These are phyloP conservation scores for Galerina sulciceps DNA, from an alignment of 768 basidiomycete genomes.

Conservation along the genomic window DNA sequence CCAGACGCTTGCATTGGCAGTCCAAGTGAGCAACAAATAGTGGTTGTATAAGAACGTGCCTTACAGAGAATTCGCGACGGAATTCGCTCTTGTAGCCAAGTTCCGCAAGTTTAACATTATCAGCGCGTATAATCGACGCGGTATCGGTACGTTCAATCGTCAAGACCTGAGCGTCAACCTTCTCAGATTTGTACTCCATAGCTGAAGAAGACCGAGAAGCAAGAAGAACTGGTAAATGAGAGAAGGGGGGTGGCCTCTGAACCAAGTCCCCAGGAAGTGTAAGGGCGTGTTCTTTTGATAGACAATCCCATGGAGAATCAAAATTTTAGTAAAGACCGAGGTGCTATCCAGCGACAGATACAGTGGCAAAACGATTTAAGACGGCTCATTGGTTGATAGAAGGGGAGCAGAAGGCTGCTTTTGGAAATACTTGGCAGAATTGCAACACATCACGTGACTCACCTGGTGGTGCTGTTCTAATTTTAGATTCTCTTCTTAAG, in stretches of 20 bases:
- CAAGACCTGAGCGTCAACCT: slow-evolving; percentile 13
- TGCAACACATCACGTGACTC: background rate
- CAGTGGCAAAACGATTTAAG: background rate
- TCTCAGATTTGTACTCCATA: slow-evolving; percentile 21
- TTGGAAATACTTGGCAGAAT: slow-evolving; percentile 1
- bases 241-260: background rate
- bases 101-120: slow-evolving; percentile 62
- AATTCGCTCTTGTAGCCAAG: slow-evolving; percentile 78
- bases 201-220: background rate
- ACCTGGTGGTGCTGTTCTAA: no score
- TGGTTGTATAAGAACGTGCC: slow-evolving; percentile 12
- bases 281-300: background rate
- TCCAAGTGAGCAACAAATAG: background rate
- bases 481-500: no score
- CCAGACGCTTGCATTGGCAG: slow-evolving; percentile 46
- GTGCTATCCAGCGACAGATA: background rate
- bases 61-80: slow-evolving; percentile 73
- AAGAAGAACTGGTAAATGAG: background rate
- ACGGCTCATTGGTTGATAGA: slow-evolving; percentile 22
- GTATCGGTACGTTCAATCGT: slow-evolving; percentile 15
- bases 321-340: background rate
- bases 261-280: no score
- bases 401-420: slow-evolving; percentile 10
- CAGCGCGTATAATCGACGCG: slow-evolving; percentile 32
- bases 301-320: slow-evolving; percentile 1